Evolutionary conservation across 2,329 filamentous ascomycete species (phyloP).

Genomic region (Colletotrichum somersetense): DNA sequence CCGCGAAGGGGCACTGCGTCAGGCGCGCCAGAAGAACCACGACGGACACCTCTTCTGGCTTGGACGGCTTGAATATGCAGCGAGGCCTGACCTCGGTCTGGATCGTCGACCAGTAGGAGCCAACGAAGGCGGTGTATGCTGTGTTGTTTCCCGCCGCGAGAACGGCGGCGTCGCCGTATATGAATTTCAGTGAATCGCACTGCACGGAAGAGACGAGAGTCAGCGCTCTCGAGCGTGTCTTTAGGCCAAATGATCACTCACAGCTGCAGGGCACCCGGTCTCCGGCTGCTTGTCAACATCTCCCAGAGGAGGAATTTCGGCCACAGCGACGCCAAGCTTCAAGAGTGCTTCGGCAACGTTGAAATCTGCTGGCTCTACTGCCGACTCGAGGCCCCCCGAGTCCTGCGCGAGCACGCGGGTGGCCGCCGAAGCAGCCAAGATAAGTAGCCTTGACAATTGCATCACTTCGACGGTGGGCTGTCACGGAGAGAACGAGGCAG

Average conservation of each 20-base stretch:
- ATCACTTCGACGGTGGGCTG: neutral
- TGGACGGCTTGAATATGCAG: slow-evolving; percentile 46
- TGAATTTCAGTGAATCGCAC: slow-evolving; percentile 29
- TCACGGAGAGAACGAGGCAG: too few species aligned
- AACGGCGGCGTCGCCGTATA: slow-evolving; percentile 37
- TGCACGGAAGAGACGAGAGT: neutral
- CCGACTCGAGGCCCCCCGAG: neutral
- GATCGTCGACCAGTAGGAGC: slow-evolving; percentile 37
- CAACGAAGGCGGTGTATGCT: slow-evolving; percentile 23
- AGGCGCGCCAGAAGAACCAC: slow-evolving; percentile 46
- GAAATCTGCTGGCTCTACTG: slow-evolving; percentile 37
- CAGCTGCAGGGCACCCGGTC: slow-evolving; percentile 19
- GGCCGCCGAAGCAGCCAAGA: slow-evolving; percentile 8
- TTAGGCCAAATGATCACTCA: neutral
- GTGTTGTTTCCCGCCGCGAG: slow-evolving; percentile 12
- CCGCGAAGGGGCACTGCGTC: slow-evolving; percentile 45
- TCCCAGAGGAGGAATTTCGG: slow-evolving; percentile 31
- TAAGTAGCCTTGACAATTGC: neutral
- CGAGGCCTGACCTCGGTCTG: slow-evolving; percentile 39
- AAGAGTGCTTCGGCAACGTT: slow-evolving; percentile 40
- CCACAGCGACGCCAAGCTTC: slow-evolving; percentile 39
- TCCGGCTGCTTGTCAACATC: slow-evolving; percentile 11
- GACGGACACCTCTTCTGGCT: slow-evolving; percentile 47
- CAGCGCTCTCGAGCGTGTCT: neutral
- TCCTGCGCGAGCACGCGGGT: slow-evolving; percentile 5